Evolutionary conservation across 2,329 filamentous ascomycete genomes (phyloP), one percentile per base, ranked within the genome.

Genomic region (Fusarium sp.): DNA sequence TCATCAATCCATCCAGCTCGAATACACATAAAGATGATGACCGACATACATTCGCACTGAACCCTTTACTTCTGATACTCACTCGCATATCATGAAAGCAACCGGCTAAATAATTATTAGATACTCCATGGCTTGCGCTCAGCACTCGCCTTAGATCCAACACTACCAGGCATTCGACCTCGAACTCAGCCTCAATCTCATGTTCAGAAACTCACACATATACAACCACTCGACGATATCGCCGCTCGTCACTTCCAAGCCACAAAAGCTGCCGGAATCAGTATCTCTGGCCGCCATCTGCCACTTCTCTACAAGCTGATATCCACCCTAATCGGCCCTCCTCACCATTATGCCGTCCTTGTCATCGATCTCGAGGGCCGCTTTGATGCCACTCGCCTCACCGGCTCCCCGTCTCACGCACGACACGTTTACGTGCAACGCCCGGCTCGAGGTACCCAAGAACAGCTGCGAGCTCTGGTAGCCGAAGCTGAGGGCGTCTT

Each of bases 221-320:
- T 89, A 46, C 73, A 79, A 1, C 74, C 77, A 4, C 80, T 90
- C 11, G 81, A 87, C 71, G 75, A 75, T 7, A 77, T 89, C 20
- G 79, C 82, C 33, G 73, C 76, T 7, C 79, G 77, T 1, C 84
- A 87, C 75, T 83, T 85, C 55, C 81, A 81, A 29, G 79, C 81
- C 9, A 86, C 84, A 0, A 83, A 83, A 58, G 79, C 81, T 0
- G 76, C 82, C 0, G 80, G 82, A 1, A 74, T 90, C 13, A 80
- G 83, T 13, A 76, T 89, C 57, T 81, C 81, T 14, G 87, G 87
- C 1, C 83, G 85, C 10, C 78, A 83, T 63, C 79, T 87, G 11
- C 83, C 86, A 0, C 79, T 90, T 8, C 73, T 90, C 34, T 88
- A 90, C 78, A 79, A 83, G 58, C 77, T 90, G 4, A 75, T 87